Conservation (phyloP, 495 filamentous ascomycete genomes). For the Penicillium argentinense region DNA sequence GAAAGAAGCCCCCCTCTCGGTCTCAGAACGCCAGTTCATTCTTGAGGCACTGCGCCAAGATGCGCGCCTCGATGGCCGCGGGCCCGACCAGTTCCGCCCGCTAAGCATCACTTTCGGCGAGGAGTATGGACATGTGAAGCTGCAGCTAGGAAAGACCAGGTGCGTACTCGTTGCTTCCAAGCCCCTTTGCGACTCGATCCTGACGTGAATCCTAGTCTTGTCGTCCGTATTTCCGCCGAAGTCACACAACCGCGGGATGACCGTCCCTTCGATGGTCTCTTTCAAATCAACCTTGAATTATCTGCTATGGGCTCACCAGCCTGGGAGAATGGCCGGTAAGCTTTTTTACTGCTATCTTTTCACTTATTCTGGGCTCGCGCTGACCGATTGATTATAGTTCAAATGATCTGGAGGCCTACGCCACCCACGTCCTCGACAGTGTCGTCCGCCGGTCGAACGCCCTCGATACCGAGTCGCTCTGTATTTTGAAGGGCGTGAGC, state of each 20-base stretch:
- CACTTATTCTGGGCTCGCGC: background rate
- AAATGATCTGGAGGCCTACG: constrained; percentile 75
- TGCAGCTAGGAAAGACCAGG: constrained; percentile 89
- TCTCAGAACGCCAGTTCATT: constrained; percentile 75
- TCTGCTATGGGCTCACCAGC: constrained; percentile 89
- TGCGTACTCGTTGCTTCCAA: constrained; percentile 28
- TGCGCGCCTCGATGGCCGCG: constrained; percentile 78
- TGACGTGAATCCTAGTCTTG: constrained; percentile 69
- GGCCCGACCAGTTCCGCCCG: constrained; percentile 72
- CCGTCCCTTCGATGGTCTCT: constrained; percentile 91
- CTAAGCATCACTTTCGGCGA: constrained; percentile 81
- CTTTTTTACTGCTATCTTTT: background rate
- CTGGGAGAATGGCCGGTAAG: constrained; percentile 81
- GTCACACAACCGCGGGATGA: constrained; percentile 81
- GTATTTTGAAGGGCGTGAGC: constrained; percentile 84
- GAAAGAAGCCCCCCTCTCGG: constrained; percentile 81
- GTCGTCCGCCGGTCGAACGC: constrained; percentile 88
- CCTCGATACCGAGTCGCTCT: constrained; percentile 91
- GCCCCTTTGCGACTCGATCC: too few relatives aligned
- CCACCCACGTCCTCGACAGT: constrained; percentile 87
- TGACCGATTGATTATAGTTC: constrained; percentile 42
- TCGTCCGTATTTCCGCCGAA: constrained; percentile 83
- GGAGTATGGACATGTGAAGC: constrained; percentile 88
- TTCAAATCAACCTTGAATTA: constrained; percentile 86
- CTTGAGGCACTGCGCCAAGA: constrained; percentile 72